Conservation (phyloP, 805 yeast species). For the Teunomyces tritomae region DNA sequence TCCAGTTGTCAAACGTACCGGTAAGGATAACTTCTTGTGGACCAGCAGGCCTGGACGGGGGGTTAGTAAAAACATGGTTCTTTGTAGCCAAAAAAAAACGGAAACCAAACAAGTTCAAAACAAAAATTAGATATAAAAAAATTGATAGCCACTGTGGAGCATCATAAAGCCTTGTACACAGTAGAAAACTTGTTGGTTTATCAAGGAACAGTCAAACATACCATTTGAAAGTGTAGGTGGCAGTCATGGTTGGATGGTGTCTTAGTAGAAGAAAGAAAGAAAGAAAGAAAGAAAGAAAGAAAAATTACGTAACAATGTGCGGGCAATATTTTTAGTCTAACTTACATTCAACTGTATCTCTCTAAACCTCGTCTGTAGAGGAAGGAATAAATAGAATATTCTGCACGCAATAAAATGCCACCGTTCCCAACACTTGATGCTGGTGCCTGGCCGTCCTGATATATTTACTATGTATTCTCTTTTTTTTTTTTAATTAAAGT, state of each 20-base stretch:
- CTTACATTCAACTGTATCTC: background rate
- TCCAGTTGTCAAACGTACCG: constrained; percentile 70
- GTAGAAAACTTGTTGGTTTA: background rate
- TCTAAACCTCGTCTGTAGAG: background rate
- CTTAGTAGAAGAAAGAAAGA: background rate
- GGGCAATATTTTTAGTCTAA: constrained; percentile 1
- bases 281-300: constrained; percentile 1
- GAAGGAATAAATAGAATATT: background rate
- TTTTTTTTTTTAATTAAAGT: too few species aligned
- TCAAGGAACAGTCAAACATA: constrained; percentile 20
- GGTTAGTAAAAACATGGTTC: constrained; percentile 21
- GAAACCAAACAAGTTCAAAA: too few species aligned
- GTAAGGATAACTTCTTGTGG: constrained; percentile 59
- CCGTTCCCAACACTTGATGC: too few species aligned
- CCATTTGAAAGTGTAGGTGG: constrained; percentile 39
- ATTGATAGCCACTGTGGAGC: too few species aligned
- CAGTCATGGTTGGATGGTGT: constrained; percentile 22
- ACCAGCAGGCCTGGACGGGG: constrained; percentile 39
- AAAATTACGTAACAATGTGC: constrained; percentile 1
- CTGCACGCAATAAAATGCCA: background rate
- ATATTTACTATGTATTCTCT: too few species aligned
- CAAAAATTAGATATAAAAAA: too few species aligned
- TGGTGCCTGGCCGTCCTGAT: too few species aligned
- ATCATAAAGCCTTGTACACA: background rate
- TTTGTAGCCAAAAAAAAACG: background rate